These are phyloP conservation scores for Neurospora sp. DNA, from an alignment of 2,329 filamentous ascomycete species.

Conservation along the genomic window DNA sequence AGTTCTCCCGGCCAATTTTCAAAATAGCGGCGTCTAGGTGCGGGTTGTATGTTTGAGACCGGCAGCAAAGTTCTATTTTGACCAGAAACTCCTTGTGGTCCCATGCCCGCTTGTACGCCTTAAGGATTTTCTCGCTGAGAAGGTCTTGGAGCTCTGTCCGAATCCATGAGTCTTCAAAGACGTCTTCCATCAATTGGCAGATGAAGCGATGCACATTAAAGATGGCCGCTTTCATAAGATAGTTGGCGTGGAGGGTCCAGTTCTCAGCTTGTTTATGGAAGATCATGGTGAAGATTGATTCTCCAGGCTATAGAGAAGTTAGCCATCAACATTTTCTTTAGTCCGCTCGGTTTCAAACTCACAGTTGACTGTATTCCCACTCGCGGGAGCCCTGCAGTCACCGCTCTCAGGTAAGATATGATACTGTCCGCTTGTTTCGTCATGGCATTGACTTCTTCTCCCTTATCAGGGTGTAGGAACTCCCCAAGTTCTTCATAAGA, in stretches of 20 bases:
- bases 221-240: constrained; percentile 42
- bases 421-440: not conserved
- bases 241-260: constrained; percentile 38
- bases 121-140: constrained; percentile 34
- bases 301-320: constrained; percentile 22
- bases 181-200: constrained; percentile 25
- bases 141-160: constrained; percentile 32
- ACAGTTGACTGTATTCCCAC: constrained; percentile 26
- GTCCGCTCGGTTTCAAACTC: constrained; percentile 29
- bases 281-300: constrained; percentile 29
- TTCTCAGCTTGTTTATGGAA: constrained; percentile 45
- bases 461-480: constrained; percentile 22
- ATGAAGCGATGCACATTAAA: constrained; percentile 44
- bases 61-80: constrained; percentile 35
- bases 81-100: constrained; percentile 41
- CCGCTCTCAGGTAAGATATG: constrained; percentile 19
- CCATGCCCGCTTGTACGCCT: constrained; percentile 37
- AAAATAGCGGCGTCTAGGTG: constrained; percentile 36
- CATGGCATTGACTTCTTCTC: not conserved
- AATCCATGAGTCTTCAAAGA: constrained; percentile 35
- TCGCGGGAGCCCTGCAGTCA: constrained; percentile 11
- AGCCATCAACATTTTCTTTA: constrained; percentile 27
- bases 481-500: constrained; percentile 1
- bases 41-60: constrained; percentile 40
- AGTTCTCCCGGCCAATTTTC: constrained; percentile 16